A percentile compares a stretch with the other conserved stretches of the same genome.
phyloP scores from a whole-genome alignment of 371 early-diverging fungal genomes.

The Rhizopus delemar region DNA sequence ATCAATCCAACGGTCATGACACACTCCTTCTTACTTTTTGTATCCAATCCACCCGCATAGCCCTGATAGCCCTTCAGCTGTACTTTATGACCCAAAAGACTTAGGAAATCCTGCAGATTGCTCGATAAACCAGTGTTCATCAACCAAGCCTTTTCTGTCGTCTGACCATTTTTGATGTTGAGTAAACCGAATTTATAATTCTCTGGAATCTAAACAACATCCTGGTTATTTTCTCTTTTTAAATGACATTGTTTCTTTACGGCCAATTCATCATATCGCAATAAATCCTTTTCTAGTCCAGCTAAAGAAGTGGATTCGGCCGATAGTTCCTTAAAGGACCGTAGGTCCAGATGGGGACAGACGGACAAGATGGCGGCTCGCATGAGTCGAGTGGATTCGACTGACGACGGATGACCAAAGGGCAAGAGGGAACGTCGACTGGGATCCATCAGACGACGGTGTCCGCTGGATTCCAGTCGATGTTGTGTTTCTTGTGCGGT shows the following conservation, averaged over 20 bases:
- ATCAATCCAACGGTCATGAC: neutral
- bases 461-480: slow-evolving; percentile 26
- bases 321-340: slow-evolving; percentile 39
- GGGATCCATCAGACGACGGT: slow-evolving; percentile 24
- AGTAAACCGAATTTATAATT: slow-evolving; percentile 83
- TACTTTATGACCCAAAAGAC: slow-evolving; percentile 71
- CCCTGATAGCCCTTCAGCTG: slow-evolving; percentile 76
- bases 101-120: slow-evolving; percentile 65
- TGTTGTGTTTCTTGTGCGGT: neutral
- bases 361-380: slow-evolving; percentile 40
- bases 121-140: slow-evolving; percentile 64
- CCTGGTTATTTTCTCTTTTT: neutral
- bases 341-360: slow-evolving; percentile 33
- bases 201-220: slow-evolving; percentile 57
- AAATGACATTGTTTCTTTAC: neutral
- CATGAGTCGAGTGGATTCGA: slow-evolving; percentile 22
- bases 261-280: slow-evolving; percentile 55
- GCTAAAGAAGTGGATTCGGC: slow-evolving; percentile 45
- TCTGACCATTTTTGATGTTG: slow-evolving; percentile 65
- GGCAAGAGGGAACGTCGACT: too few species aligned
- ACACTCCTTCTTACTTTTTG: slow-evolving; percentile 55
- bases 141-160: slow-evolving; percentile 78
- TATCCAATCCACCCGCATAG: slow-evolving; percentile 84
- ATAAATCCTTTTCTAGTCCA: slow-evolving; percentile 60
- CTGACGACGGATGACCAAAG: neutral